Base-by-base conservation (phyloP, 768 basidiomycete genomes). In the Serendipita sp. region DNA sequence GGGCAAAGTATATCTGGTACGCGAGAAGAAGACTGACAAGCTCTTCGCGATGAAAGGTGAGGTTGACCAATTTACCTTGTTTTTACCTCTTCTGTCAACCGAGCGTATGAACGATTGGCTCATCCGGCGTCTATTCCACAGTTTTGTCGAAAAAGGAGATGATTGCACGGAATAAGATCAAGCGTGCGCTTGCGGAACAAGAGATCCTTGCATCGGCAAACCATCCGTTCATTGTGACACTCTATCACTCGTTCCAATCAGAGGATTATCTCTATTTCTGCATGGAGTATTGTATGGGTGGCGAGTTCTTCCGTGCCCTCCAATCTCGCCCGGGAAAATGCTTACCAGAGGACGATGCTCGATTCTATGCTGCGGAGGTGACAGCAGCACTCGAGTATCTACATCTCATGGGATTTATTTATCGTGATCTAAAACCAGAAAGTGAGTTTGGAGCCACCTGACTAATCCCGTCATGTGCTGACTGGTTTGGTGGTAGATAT, bases 101-200 rank as follows among this genome's bases (percentile, higher is more conserved):
- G 2, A 24, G 32, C 45, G 16, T 65, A 53, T 64, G 69, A 67
- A 68, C 28, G 58, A 46, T 66, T 71, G 66, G 69, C 66, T 69
- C 65, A 69, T 66, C 67, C 41, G 70, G 67, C 67, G 69, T 65
- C 46, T 5, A 7, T 68, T 65, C 68, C 70, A 28, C 13, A 95
- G 96, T 99, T 28, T 79, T 99, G 51, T 96, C 93, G 62, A 98
- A 98, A 79, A 91, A 89, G 79, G 96, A 99, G 79, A 98, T 99
- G 95, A 94, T 99, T 74, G 92, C 95, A 77, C 85, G 96, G 70
- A 96, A 95, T 79, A 99, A 99, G 80, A 95, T 99, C 78, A 99
- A 99, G 75, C 85, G 96, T 67, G 96, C 95, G 7, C 74, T 99
- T 71, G 97, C 96, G 3, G 96, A 99, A 76, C 96, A 97, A 78